Percentiles rank a stretch among this genome's conserved stretches.
These are phyloP conservation scores for Colletotrichum sp. DNA, from an alignment of 2,329 filamentous ascomycete genomes.

Conservation along the genomic window DNA sequence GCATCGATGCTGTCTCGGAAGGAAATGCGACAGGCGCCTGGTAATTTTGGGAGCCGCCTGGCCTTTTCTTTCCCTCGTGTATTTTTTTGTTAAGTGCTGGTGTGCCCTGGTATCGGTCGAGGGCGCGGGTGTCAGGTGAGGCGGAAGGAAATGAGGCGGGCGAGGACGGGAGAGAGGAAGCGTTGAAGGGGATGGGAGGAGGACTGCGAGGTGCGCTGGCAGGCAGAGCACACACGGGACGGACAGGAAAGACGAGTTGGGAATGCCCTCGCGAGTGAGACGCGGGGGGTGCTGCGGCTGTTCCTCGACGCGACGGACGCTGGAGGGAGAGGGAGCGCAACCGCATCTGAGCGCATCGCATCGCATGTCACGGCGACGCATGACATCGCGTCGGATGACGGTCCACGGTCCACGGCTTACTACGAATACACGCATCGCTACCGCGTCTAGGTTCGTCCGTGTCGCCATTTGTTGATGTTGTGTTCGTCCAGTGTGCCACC, in stretches of 20 bases:
- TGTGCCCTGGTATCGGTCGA: neutral
- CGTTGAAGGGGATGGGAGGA: neutral
- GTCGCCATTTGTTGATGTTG: slow-evolving; percentile 11
- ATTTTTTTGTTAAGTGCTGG: neutral
- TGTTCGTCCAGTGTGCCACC: neutral
- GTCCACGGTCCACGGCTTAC: neutral
- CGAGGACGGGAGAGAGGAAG: neutral
- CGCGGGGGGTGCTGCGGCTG: neutral
- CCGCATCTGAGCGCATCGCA: neutral
- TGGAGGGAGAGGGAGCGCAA: neutral
- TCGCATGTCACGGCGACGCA: slow-evolving; percentile 14
- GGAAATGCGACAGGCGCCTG: slow-evolving; percentile 8
- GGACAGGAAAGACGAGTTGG: neutral
- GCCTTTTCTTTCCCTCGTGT: neutral
- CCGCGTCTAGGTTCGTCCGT: neutral
- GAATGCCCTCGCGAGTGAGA: slow-evolving; percentile 21
- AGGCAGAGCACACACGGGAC: neutral
- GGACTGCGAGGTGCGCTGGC: slow-evolving; percentile 12
- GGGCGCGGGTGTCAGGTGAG: neutral
- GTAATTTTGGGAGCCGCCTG: slow-evolving; percentile 16
- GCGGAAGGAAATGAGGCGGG: neutral
- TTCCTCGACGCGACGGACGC: neutral
- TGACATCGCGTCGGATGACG: slow-evolving; percentile 18
- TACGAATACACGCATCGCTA: neutral
- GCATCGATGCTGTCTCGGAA: neutral